A percentile compares a stretch with the other conserved stretches of the same genome.
Conservation (phyloP, 176 grass and related monocot genomes). For the Oryza coarctata region DNA sequence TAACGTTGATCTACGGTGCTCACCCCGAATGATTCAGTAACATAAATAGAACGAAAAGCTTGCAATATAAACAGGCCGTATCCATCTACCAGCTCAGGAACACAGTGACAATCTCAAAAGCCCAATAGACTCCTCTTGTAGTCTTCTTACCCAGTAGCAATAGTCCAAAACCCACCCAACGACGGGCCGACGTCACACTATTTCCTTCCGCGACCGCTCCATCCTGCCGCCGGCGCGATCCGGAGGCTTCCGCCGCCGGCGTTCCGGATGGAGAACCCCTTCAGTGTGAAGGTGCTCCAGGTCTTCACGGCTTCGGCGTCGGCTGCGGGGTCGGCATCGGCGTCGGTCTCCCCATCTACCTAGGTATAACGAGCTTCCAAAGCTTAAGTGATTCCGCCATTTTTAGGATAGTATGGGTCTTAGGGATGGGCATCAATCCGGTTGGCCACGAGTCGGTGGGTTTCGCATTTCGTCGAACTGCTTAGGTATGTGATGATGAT, state of each 20-base stretch:
- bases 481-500: background rate
- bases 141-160: background rate
- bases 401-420: background rate
- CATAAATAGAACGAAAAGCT: too few relatives aligned
- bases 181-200: background rate
- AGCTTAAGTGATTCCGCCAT: background rate
- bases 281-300: conserved; percentile 81
- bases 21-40: too few relatives aligned
- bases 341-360: conserved; percentile 71
- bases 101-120: background rate
- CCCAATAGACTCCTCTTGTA: background rate
- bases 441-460: background rate
- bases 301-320: conserved; percentile 80
- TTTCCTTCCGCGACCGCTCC: background rate
- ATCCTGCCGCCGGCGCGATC: background rate
- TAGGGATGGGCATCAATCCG: background rate
- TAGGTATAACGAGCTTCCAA: conserved; percentile 42
- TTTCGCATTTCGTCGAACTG: conserved; percentile 17
- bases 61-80: too few relatives aligned
- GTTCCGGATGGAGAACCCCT: conserved; percentile 76
- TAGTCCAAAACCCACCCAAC: background rate
- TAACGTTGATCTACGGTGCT: too few relatives aligned
- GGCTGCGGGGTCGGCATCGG: conserved; percentile 86
- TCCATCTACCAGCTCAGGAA: background rate
- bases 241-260: conserved; percentile 38